These are phyloP conservation scores for Sclerotinia trifoliorum DNA, from an alignment of 2,329 filamentous ascomycete genomes.

Conservation along the genomic window DNA sequence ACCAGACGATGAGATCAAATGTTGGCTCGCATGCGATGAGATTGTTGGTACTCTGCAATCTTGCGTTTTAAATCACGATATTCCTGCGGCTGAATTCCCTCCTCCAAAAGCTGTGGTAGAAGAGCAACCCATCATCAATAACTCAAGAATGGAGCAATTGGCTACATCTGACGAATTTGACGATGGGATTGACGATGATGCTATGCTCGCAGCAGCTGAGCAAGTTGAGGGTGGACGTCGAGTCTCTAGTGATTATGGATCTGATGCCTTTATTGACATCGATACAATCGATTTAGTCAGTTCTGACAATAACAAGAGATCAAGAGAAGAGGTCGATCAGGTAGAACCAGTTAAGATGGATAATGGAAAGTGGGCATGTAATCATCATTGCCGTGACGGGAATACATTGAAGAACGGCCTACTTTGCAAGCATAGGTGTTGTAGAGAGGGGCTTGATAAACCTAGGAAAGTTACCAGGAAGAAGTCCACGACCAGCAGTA, in stretches of 20 bases:
- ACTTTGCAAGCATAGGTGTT: conserved; percentile 69
- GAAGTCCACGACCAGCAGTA: conserved; percentile 14
- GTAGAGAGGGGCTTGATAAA: conserved; percentile 67
- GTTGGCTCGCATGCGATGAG: conserved; percentile 78
- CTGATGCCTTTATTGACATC: conserved; percentile 55
- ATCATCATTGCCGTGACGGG: conserved; percentile 59
- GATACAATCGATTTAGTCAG: conserved; percentile 41
- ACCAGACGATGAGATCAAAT: conserved; percentile 59
- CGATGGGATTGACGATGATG: conserved; percentile 45
- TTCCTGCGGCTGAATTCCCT: conserved; percentile 42
- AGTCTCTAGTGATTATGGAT: conserved; percentile 30
- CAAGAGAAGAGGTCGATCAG: conserved; percentile 2
- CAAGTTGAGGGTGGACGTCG: conserved; percentile 26
- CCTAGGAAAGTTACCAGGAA: conserved; percentile 41
- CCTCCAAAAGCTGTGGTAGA: conserved; percentile 10
- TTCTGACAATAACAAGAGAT: conserved; percentile 9
- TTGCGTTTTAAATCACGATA: conserved; percentile 34
- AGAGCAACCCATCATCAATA: background rate
- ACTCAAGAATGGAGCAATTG: background rate
- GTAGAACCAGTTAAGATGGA: conserved; percentile 52
- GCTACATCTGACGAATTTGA: conserved; percentile 34
- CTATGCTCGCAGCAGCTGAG: conserved; percentile 43
- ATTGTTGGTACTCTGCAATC: conserved; percentile 60
- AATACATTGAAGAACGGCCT: conserved; percentile 43
- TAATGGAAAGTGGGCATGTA: conserved; percentile 74